Conservation (phyloP, 2,329 filamentous ascomycete genomes). For the Phyllosticta ampelicida region DNA sequence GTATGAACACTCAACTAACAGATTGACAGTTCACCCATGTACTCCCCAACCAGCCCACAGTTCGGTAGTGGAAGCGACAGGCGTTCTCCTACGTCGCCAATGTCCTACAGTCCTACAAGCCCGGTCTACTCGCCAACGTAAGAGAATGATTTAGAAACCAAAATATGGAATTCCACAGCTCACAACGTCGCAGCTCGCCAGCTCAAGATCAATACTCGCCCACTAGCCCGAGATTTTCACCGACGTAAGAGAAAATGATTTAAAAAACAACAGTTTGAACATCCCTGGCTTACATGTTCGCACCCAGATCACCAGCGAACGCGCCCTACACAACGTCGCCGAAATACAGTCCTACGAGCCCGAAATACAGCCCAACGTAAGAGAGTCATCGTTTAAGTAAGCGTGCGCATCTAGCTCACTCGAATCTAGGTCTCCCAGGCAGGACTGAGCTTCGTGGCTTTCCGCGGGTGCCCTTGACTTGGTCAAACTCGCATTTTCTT, state of each 20-base stretch:
- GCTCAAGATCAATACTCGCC: slow-evolving; percentile 43
- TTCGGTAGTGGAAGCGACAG: slow-evolving; percentile 23
- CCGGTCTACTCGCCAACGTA: slow-evolving; percentile 41
- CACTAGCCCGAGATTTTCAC: slow-evolving; percentile 26
- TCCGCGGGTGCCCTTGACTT: slow-evolving; percentile 5
- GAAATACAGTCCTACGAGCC: slow-evolving; percentile 35
- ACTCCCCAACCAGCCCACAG: slow-evolving; percentile 44
- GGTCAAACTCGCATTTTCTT: slow-evolving; percentile 2
- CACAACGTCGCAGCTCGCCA: slow-evolving; percentile 29
- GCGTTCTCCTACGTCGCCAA: slow-evolving; percentile 45
- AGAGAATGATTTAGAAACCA: too few relatives aligned
- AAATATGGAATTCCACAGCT: too few relatives aligned
- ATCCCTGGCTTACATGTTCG: too few relatives aligned
- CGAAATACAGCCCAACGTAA: slow-evolving; percentile 34
- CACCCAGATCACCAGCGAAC: too few relatives aligned
- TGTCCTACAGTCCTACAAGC: slow-evolving; percentile 61
- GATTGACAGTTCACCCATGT: slow-evolving; percentile 25
- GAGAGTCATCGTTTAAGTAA: neutral
- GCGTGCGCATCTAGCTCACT: neutral
- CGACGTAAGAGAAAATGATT: too few relatives aligned
- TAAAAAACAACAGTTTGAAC: too few relatives aligned
- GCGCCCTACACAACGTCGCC: slow-evolving; percentile 29
- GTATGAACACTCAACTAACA: slow-evolving; percentile 12
- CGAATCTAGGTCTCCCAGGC: slow-evolving; percentile 2
- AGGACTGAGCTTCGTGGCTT: slow-evolving; percentile 1